These are phyloP conservation scores for Willaertia magna DNA, from an alignment of 208 protist genomes.

Conservation along the genomic window DNA sequence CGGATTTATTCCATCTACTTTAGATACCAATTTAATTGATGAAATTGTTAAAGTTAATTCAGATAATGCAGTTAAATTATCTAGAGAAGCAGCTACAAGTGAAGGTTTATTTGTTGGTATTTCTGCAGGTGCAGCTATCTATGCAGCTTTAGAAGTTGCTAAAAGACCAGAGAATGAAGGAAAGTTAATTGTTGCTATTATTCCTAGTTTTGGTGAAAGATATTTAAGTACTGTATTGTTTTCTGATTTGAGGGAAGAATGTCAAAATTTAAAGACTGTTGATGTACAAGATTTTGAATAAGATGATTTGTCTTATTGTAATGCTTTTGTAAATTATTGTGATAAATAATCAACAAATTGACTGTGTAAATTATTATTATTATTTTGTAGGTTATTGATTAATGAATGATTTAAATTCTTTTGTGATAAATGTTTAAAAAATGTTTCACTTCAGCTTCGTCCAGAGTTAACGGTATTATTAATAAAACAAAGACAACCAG, in stretches of 20 bases:
- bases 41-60: constrained; percentile 53
- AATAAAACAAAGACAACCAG: too few relatives aligned
- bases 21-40: constrained; percentile 48
- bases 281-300: too few relatives aligned
- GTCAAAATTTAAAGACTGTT: constrained; percentile 42
- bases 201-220: constrained; percentile 68
- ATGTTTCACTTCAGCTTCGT: too few relatives aligned
- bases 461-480: too few relatives aligned
- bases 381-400: too few relatives aligned
- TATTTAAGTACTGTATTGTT: constrained; percentile 67
- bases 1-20: constrained; percentile 60
- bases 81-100: constrained; percentile 50
- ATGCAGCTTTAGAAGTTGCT: constrained; percentile 57
- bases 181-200: constrained; percentile 67
- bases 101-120: constrained; percentile 66
- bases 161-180: constrained; percentile 59
- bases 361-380: too few relatives aligned
- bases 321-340: too few relatives aligned
- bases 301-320: too few relatives aligned
- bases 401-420: too few relatives aligned
- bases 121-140: constrained; percentile 59
- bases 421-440: too few relatives aligned
- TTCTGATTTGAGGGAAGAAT: constrained; percentile 48
- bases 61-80: constrained; percentile 48
- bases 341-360: too few relatives aligned